Conservation (phyloP, 108 stramenopile genomes). For the Licmophora abbreviata region DNA sequence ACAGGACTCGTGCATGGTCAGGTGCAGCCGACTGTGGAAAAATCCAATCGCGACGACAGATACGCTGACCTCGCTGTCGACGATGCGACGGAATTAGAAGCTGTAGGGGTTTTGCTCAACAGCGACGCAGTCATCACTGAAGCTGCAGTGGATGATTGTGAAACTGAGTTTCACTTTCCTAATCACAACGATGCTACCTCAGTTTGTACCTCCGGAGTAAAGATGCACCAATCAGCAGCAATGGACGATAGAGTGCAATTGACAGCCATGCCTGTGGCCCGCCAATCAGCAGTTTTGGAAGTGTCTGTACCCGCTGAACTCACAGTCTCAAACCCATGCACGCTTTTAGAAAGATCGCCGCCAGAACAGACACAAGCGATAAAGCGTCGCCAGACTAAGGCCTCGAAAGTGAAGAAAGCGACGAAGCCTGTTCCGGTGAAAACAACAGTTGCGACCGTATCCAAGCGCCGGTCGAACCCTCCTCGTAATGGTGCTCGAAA, state of each 20-base stretch:
- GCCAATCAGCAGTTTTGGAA: too few relatives aligned
- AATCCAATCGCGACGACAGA: not conserved
- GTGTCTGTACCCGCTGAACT: too few relatives aligned
- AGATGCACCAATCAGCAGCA: not conserved
- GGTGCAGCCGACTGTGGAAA: conserved; percentile 2
- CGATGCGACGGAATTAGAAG: not conserved
- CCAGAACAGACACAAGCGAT: too few relatives aligned
- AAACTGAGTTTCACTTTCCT: not conserved
- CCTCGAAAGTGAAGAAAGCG: too few relatives aligned
- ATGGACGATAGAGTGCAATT: too few relatives aligned
- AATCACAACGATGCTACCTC: not conserved
- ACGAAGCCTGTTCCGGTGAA: not conserved
- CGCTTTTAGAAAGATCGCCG: too few relatives aligned
- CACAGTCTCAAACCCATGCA: too few relatives aligned
- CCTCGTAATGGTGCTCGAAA: conserved; percentile 1
- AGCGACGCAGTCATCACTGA: not conserved
- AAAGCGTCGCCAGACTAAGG: too few relatives aligned
- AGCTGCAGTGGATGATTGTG: not conserved
- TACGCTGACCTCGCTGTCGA: not conserved
- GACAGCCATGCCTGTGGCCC: too few relatives aligned
- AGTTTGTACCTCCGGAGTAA: not conserved
- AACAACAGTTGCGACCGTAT: not conserved
- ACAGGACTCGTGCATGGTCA: conserved; percentile 23
- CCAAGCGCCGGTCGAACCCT: not conserved
- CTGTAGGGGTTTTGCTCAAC: not conserved